phyloP scores from a whole-genome alignment of 768 basidiomycete species.

The Leccinum disarticulatum region DNA sequence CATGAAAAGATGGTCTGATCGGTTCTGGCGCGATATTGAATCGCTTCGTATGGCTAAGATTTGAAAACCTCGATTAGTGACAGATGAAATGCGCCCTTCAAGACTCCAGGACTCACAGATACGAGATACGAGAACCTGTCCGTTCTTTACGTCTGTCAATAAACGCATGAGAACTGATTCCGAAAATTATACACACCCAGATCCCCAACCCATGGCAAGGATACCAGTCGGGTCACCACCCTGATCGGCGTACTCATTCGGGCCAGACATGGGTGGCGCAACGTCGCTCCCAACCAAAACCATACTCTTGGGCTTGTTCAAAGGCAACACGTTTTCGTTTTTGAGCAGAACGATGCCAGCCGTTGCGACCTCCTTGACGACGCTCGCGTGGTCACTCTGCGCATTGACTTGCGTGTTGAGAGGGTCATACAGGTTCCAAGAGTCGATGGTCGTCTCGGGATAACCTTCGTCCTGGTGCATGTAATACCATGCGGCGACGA shows the following conservation, averaged over 20 bases:
- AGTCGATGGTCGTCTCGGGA: conserved; percentile 25
- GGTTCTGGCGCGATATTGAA: conserved; percentile 67
- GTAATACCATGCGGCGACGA: conserved; percentile 63
- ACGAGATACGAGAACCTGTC: conserved; percentile 77
- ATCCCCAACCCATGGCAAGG: conserved; percentile 93
- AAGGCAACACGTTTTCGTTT: conserved; percentile 58
- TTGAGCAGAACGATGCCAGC: conserved; percentile 70
- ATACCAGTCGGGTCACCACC: conserved; percentile 62
- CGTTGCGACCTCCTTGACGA: conserved; percentile 63
- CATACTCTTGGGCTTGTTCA: conserved; percentile 58
- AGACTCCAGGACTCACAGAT: conserved; percentile 45
- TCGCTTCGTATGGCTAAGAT: conserved; percentile 71
- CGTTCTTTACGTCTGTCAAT: conserved; percentile 41
- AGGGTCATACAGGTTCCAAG: conserved; percentile 30
- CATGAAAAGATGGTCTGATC: conserved; percentile 68
- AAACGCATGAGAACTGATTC: neutral
- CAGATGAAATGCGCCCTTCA: neutral
- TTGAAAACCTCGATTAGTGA: neutral
- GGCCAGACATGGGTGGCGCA: conserved; percentile 63
- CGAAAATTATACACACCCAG: conserved; percentile 44
- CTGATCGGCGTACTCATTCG: conserved; percentile 66
- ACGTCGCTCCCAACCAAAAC: conserved; percentile 64
- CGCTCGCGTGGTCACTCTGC: conserved; percentile 48
- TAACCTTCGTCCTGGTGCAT: conserved; percentile 33
- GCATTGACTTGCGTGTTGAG: conserved; percentile 52